These are phyloP conservation scores for Ceratobasidium sp. DNA, from an alignment of 1,284 basidiomycete species.

Conservation along the genomic window DNA sequence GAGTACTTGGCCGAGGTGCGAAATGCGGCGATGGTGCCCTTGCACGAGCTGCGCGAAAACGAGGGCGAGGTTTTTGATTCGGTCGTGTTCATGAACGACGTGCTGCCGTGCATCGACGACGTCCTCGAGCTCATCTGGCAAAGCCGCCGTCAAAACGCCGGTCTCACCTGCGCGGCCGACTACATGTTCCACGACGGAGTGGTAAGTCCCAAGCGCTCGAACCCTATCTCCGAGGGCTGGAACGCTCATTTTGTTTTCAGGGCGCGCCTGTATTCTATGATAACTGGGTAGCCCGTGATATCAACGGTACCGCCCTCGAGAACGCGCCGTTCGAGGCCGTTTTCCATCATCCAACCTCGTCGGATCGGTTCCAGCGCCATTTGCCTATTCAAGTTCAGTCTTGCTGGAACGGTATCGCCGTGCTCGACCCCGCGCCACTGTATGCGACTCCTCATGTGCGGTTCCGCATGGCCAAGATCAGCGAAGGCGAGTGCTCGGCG, in stretches of 20 bases:
- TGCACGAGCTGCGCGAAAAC: conserved; percentile 91
- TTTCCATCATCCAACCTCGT: conserved; percentile 85
- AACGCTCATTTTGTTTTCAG: conserved; percentile 55
- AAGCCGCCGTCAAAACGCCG: conserved; percentile 89
- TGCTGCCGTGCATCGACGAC: conserved; percentile 95
- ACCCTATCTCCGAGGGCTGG: conserved; percentile 7
- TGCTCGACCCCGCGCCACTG: conserved; percentile 93
- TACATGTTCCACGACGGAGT: conserved; percentile 98
- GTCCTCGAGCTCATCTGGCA: conserved; percentile 97
- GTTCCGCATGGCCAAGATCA: conserved; percentile 90
- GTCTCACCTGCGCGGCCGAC: conserved; percentile 95
- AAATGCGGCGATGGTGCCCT: conserved; percentile 92
- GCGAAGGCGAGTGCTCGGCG: conserved; percentile 90
- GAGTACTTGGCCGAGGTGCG: conserved; percentile 98
- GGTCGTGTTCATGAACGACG: conserved; percentile 98
- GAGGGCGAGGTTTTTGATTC: conserved; percentile 94
- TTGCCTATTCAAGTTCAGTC: conserved; percentile 94
- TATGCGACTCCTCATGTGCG: conserved; percentile 89
- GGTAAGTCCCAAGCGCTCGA: conserved; percentile 61
- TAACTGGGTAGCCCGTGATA: conserved; percentile 97
- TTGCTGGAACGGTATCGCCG: conserved; percentile 96
- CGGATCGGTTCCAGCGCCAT: conserved; percentile 87
- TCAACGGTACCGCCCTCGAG: conserved; percentile 96
- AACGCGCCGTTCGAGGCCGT: conserved; percentile 95
- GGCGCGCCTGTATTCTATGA: conserved; percentile 94